Evolutionary conservation across 805 yeast genomes (phyloP).

Genomic region (Saccharomycopsis fodiens): DNA sequence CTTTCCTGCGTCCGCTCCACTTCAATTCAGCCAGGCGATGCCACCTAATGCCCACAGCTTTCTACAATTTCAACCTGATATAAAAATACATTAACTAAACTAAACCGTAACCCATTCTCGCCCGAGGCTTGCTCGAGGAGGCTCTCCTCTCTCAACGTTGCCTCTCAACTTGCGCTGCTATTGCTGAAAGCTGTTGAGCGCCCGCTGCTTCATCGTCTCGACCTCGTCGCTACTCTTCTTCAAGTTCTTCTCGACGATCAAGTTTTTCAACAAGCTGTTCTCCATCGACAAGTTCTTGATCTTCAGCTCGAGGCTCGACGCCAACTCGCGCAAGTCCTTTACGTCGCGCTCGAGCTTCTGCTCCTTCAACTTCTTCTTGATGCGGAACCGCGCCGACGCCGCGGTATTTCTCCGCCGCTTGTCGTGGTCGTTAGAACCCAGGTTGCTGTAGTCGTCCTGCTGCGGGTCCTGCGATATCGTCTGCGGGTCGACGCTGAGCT

Average conservation of each 20-base stretch:
- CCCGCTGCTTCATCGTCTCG: constrained; percentile 43
- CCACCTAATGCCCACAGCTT: too few species aligned
- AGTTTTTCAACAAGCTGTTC: constrained; percentile 71
- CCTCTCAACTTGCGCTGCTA: too few species aligned
- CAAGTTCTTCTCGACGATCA: constrained; percentile 75
- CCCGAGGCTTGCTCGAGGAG: not conserved
- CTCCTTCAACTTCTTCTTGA: constrained; percentile 86
- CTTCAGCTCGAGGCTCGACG: constrained; percentile 58
- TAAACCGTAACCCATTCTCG: too few species aligned
- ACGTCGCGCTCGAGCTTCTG: constrained; percentile 80
- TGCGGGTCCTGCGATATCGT: not conserved
- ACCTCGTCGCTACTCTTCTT: constrained; percentile 42
- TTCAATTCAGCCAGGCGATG: too few species aligned
- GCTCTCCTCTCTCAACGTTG: not conserved
- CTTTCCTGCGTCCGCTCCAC: too few species aligned
- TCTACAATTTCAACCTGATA: too few species aligned
- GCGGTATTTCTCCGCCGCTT: constrained; percentile 87
- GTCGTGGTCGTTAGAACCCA: constrained; percentile 42
- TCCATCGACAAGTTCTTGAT: constrained; percentile 89
- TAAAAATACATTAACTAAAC: too few species aligned
- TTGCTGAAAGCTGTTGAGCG: constrained; percentile 24
- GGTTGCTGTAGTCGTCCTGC: not conserved
- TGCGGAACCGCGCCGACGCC: constrained; percentile 88
- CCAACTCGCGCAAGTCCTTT: constrained; percentile 62
- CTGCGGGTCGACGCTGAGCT: not conserved